Evolutionary conservation across 257 asterid species (phyloP).

Genomic region (Jaltomata sinuosa): DNA sequence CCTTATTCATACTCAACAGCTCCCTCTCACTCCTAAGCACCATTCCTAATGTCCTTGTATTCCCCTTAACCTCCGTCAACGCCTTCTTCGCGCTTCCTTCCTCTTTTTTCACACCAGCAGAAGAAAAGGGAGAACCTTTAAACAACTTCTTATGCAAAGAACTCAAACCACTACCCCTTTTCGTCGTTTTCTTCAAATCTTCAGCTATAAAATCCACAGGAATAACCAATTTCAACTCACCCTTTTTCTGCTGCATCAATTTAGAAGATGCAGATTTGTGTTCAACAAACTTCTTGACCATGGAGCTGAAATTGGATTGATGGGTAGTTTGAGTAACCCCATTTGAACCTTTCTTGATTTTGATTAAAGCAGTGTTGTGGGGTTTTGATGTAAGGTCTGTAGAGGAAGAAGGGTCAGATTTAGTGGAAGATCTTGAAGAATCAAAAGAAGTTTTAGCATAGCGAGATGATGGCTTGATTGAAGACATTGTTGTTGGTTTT

Average conservation of each 20-base stretch:
- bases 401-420: constrained; percentile 80
- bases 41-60: constrained; percentile 87
- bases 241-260: constrained; percentile 22
- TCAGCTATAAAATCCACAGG: constrained; percentile 61
- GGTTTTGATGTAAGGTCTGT: constrained; percentile 19
- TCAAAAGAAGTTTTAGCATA: constrained; percentile 25
- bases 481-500: constrained; percentile 39
- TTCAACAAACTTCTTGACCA: constrained; percentile 75
- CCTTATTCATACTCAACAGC: constrained; percentile 57
- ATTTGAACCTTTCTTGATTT: constrained; percentile 1
- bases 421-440: constrained; percentile 46
- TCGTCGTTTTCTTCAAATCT: constrained; percentile 62
- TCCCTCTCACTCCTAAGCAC: constrained; percentile 98
- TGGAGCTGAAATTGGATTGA: constrained; percentile 38
- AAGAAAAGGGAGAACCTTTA: constrained; percentile 25
- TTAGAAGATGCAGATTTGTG: constrained; percentile 18
- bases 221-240: constrained; percentile 19
- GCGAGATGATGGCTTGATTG: constrained; percentile 65
- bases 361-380: neutral
- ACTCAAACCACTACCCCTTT: constrained; percentile 37
- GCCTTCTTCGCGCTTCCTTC: constrained; percentile 72
- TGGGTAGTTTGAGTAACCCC: neutral
- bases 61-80: constrained; percentile 65
- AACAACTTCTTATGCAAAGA: constrained; percentile 80
- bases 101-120: constrained; percentile 20